Base-by-base conservation (phyloP, 345 rosid genomes). In the Bretschneidera sinensis region DNA sequence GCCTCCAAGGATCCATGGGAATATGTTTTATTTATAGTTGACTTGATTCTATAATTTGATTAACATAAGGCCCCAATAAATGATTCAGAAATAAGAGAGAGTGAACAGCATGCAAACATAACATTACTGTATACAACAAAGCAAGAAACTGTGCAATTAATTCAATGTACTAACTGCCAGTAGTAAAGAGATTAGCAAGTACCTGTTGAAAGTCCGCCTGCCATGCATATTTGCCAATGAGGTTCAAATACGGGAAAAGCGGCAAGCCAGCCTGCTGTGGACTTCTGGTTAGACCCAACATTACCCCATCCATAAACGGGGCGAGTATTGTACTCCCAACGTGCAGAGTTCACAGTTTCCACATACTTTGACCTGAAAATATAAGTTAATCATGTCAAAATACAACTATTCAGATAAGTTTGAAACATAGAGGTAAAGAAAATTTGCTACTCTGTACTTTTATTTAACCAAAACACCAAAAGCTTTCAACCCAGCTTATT, bases 221-320 rank as follows among this genome's bases (percentile, higher is more conserved):
- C 98, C 97, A 92, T 85, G 87, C 98, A 89, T 67, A 87, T 69
- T 83, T 92, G 98, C 98, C 98, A 92, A 59, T 92, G 98, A 61
- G 98, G 98, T 83, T 92, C 98, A 63, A 92, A 92, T 58, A 92
- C 84, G 61, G 98, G 97, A 73, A 92, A 84, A 65, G 85, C 98
- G 20, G 98, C 98, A 65, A 80, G 87, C 98, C 98, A 92, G 57
- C 98, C 97, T 15, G 98, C 98, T 16, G 98, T 84, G 17, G 98
- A 83, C 79, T 85, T 87, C 78, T 89, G 98, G 59, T 75, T 73
- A 43, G 79, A 69, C 57, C 83, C 87, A 64, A 79, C 94, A 85
- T 85, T 63, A 62, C 98, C 97, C 98, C 98, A 92, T 60, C 98
- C 98, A 60, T 80, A 89, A 64, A 87, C 66, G 67, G 96, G 97